phyloP scores from a whole-genome alignment of 106 monocot species.

The Dioscorea alata region DNA sequence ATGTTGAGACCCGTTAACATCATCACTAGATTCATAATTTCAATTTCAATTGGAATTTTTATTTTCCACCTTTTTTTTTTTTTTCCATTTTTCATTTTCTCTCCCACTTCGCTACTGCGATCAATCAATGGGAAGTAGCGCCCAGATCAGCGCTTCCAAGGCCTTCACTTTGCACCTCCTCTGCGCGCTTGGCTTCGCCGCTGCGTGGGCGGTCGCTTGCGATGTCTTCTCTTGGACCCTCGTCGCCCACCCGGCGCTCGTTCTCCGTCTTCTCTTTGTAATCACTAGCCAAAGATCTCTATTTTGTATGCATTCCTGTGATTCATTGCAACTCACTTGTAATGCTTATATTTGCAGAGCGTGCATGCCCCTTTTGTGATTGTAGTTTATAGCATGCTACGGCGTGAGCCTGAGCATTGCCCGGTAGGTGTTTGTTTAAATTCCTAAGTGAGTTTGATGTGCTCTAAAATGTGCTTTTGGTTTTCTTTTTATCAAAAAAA shows the following conservation, averaged over 20 bases:
- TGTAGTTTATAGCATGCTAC: constrained; percentile 33
- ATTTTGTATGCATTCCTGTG: neutral
- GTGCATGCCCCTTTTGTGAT: constrained; percentile 37
- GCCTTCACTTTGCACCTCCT: constrained; percentile 23
- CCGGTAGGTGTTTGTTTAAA: constrained; percentile 34
- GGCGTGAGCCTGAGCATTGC: constrained; percentile 20
- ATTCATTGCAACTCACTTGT: neutral
- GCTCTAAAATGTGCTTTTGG: neutral
- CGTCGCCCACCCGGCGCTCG: constrained; percentile 27
- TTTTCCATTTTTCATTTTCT: too few species aligned
- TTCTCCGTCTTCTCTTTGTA: constrained; percentile 41
- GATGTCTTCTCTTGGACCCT: constrained; percentile 11
- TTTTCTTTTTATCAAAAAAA: neutral
- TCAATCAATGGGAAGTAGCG: neutral
- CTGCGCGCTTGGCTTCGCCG: constrained; percentile 6
- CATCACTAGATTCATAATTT: too few species aligned
- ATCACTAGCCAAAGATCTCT: neutral
- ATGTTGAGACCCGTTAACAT: too few species aligned
- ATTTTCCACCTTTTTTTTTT: too few species aligned
- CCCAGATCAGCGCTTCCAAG: constrained; percentile 9
- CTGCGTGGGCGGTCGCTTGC: constrained; percentile 11
- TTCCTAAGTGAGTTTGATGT: neutral
- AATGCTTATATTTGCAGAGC: constrained; percentile 13
- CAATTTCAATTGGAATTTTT: too few species aligned
- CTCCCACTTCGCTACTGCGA: too few species aligned